Evolutionary conservation across 1,284 basidiomycete genomes (phyloP).

Genomic region (Schizopora paradoxa): DNA sequence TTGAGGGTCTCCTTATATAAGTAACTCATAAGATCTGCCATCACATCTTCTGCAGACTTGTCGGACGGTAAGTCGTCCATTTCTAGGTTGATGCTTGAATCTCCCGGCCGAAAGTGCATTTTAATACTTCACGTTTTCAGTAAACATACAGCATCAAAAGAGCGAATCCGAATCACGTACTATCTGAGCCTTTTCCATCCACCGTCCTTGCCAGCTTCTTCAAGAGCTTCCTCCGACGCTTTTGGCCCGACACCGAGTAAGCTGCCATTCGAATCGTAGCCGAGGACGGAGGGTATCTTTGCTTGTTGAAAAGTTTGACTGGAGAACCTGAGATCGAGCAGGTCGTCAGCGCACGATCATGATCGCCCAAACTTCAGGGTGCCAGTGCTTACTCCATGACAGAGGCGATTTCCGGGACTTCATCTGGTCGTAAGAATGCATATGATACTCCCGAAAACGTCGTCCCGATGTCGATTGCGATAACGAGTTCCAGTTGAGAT

Average conservation of each 20-base stretch:
- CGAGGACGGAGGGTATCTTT: conserved; percentile 72
- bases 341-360: too few species aligned
- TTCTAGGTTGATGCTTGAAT: conserved; percentile 71
- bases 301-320: conserved; percentile 61
- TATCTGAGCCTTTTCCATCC: conserved; percentile 67
- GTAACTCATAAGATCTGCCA: conserved; percentile 72
- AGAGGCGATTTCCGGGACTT: neutral
- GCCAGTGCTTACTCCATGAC: neutral
- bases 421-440: neutral
- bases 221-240: conserved; percentile 52
- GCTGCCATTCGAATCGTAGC: conserved; percentile 55
- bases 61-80: conserved; percentile 54
- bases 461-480: conserved; percentile 12
- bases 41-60: conserved; percentile 63
- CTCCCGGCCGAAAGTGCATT: conserved; percentile 62
- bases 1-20: conserved; percentile 63
- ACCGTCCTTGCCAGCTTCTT: conserved; percentile 63
- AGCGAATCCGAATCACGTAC: conserved; percentile 35
- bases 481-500: neutral
- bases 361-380: neutral
- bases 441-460: conserved; percentile 4
- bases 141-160: conserved; percentile 1
- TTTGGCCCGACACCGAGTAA: conserved; percentile 72
- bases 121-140: conserved; percentile 52
- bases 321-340: conserved; percentile 47